These are phyloP conservation scores for Apophysomyces trapeziformis DNA, from an alignment of 371 early-diverging fungal species.

Conservation along the genomic window DNA sequence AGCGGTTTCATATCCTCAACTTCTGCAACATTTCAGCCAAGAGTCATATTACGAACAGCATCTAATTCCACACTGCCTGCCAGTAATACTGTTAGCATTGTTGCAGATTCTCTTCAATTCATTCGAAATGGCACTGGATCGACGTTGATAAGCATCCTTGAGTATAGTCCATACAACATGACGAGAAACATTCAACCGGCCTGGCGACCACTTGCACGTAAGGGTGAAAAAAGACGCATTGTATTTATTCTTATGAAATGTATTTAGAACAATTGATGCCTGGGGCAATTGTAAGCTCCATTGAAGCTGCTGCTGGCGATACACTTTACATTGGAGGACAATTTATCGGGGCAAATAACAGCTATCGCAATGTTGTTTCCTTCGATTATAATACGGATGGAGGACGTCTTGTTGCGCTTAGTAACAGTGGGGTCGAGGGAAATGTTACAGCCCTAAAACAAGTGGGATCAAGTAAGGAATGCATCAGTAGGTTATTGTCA, in stretches of 20 bases:
- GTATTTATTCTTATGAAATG: neutral
- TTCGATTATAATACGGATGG: constrained; percentile 25
- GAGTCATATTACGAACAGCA: constrained; percentile 26
- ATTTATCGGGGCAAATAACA: constrained; percentile 27
- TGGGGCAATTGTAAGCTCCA: constrained; percentile 31
- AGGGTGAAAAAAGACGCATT: neutral
- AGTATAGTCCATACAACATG: constrained; percentile 40
- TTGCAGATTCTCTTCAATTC: constrained; percentile 41
- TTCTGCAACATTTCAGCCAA: constrained; percentile 32
- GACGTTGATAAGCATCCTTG: constrained; percentile 36
- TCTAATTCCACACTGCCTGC: constrained; percentile 28
- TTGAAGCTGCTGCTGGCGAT: constrained; percentile 32
- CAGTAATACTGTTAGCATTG: constrained; percentile 25
- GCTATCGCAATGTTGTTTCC: constrained; percentile 33
- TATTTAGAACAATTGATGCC: constrained; percentile 36
- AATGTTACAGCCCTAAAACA: no score
- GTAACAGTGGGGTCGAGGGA: no score
- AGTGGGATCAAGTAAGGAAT: no score
- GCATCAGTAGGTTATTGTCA: neutral
- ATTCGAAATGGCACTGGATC: constrained; percentile 38
- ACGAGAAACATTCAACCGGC: constrained; percentile 30
- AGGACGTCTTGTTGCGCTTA: neutral
- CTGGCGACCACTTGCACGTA: constrained; percentile 42
- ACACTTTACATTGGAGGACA: constrained; percentile 44
- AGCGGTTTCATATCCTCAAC: constrained; percentile 51